A percentile compares a stretch with the other conserved stretches of the same genome.
phyloP scores from a whole-genome alignment of 495 filamentous ascomycete species.

The Aspergillus ostianus region DNA sequence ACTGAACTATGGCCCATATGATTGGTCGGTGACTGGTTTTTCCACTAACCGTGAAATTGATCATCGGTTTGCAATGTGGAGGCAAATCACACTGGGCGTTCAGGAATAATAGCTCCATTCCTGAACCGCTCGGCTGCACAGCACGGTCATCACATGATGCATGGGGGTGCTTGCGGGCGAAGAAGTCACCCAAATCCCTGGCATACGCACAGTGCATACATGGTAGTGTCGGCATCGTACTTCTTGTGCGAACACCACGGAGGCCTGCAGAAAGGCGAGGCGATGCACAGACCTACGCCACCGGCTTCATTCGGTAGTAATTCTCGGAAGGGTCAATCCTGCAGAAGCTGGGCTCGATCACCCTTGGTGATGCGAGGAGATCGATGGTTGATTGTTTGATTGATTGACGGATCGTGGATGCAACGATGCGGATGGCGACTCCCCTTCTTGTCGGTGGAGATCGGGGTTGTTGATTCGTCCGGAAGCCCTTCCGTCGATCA shows the following conservation, averaged over 20 bases:
- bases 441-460: neutral
- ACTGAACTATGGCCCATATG: neutral
- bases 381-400: neutral
- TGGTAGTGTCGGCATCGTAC: neutral
- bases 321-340: neutral
- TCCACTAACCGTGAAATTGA: neutral
- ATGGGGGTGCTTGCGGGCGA: neutral
- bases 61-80: neutral
- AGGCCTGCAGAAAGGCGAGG: neutral
- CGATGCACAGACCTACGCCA: neutral
- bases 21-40: neutral
- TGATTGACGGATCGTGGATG: neutral
- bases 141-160: neutral
- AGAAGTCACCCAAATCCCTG: neutral
- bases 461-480: neutral
- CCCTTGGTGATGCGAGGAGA: neutral
- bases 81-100: neutral
- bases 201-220: neutral
- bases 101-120: neutral
- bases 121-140: neutral
- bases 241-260: neutral
- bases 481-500: neutral
- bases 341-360: neutral
- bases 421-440: neutral
- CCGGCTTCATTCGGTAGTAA: neutral